Evolutionary conservation across 176 grass and related monocot genomes (phyloP).

Genomic region (Carex parvula): DNA sequence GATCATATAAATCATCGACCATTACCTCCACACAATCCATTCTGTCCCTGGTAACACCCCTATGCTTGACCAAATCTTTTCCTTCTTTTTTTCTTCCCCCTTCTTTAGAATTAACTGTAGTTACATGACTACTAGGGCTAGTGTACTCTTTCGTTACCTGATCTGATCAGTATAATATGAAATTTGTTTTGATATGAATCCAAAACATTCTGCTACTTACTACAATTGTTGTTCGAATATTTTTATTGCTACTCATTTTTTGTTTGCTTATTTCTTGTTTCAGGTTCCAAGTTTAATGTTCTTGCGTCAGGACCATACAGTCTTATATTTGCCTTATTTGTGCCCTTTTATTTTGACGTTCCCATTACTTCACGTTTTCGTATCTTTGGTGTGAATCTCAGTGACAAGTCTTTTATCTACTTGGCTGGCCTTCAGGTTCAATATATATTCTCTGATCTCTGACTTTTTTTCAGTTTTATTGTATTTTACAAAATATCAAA

Average conservation of each 20-base stretch:
- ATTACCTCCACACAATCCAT: neutral
- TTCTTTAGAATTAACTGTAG: neutral
- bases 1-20: neutral
- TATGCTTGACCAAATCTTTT: constrained; percentile 20
- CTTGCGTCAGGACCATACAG: constrained; percentile 90
- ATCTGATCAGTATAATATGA: neutral
- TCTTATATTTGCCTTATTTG: constrained; percentile 87
- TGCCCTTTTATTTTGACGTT: constrained; percentile 89
- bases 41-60: neutral
- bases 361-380: constrained; percentile 73
- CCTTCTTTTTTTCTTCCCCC: constrained; percentile 1
- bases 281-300: constrained; percentile 62
- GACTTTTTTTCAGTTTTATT: constrained; percentile 11
- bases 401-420: constrained; percentile 88
- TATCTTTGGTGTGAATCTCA: constrained; percentile 75
- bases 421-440: constrained; percentile 83
- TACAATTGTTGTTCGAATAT: neutral
- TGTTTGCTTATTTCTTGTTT: constrained; percentile 18
- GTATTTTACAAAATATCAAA: neutral
- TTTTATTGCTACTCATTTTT: constrained; percentile 7
- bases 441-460: constrained; percentile 28
- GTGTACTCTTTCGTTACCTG: neutral
- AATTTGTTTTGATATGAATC: neutral
- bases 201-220: neutral
- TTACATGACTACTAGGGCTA: neutral